Base-by-base conservation (phyloP, 768 basidiomycete genomes). In the Mycena rosella region DNA sequence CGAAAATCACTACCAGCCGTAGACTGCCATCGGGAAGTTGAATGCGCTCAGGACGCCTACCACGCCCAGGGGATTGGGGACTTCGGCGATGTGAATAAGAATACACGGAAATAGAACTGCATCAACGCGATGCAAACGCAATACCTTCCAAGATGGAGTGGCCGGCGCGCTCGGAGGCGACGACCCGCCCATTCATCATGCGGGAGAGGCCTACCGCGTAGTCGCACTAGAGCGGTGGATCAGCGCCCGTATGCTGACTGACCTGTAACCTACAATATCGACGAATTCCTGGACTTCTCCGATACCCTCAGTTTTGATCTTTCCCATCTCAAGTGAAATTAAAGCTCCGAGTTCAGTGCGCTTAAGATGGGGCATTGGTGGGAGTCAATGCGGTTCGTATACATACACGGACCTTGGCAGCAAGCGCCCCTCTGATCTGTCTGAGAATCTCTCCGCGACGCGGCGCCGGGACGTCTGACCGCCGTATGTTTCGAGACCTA, bases 261-360 rank as follows among this genome's bases (percentile, higher is more conserved):
- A 36, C 36, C 54, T 57, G 17, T 5, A 55, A 83, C 93, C 75
- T 77, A 98, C 95, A 70, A 97, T 95, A 75, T 98, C 96, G 65
- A 98, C 88, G 74, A 96, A 95, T 80, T 97, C 96, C 76, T 96
- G 95, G 15, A 98, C 95, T 81, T 98, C 96, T 18, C 96, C 96
- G 22, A 90, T 83, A 27, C 96, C 96, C 77, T 98, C 96, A 18
- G 92, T 91, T 73, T 84, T 87, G 71, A 98, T 96, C 83, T 99
- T 91, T 20, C 97, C 94, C 93, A 95, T 94, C 77, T 95, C 94
- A 17, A 96, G 85, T 45, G 93, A 91, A 11, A 97, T 89, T 22
- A 97, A 84, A 15, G 91, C 90, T 55, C 95, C 95, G 6, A 97
- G 85, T 40, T 85, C 89, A 60, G 92, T 88, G 34, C 92, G 86